Percentiles rank a stretch among this genome's conserved stretches.
Evolutionary conservation across 2,329 filamentous ascomycete species (phyloP).

Genomic region (Bisporella sp.): DNA sequence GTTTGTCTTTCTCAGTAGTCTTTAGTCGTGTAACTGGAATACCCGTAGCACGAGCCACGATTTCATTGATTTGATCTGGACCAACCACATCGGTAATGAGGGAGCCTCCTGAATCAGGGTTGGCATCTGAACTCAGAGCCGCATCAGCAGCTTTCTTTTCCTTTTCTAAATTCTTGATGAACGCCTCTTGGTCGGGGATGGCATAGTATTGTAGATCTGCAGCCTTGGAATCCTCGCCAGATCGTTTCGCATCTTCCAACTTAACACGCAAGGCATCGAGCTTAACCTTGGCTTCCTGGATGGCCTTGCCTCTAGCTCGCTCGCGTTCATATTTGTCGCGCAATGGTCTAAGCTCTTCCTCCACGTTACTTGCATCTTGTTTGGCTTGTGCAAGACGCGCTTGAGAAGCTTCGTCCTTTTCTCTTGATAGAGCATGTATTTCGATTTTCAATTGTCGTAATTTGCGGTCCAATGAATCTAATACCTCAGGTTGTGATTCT

Average conservation of each 20-base stretch:
- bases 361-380: slow-evolving; percentile 87
- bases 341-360: slow-evolving; percentile 85
- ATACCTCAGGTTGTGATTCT: slow-evolving; percentile 92
- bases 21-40: slow-evolving; percentile 92
- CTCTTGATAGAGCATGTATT: slow-evolving; percentile 88
- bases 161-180: slow-evolving; percentile 74
- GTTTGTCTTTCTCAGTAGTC: slow-evolving; percentile 95
- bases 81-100: slow-evolving; percentile 92
- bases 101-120: slow-evolving; percentile 55
- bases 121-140: slow-evolving; percentile 46
- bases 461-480: slow-evolving; percentile 89
- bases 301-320: slow-evolving; percentile 81
- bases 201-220: slow-evolving; percentile 96
- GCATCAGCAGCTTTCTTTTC: slow-evolving; percentile 76
- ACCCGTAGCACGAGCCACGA: slow-evolving; percentile 95
- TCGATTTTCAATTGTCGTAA: slow-evolving; percentile 92
- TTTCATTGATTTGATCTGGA: slow-evolving; percentile 97
- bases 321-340: slow-evolving; percentile 95
- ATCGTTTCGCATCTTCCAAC: slow-evolving; percentile 85
- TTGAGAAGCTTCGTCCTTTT: slow-evolving; percentile 91
- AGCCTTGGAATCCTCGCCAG: slow-evolving; percentile 75
- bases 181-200: slow-evolving; percentile 80
- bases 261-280: slow-evolving; percentile 88
- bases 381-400: slow-evolving; percentile 74
- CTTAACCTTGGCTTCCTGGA: slow-evolving; percentile 92